A percentile compares a stretch with the other conserved stretches of the same genome.
Conservation (phyloP, 805 yeast genomes). For the Zygoascus tannicola region DNA sequence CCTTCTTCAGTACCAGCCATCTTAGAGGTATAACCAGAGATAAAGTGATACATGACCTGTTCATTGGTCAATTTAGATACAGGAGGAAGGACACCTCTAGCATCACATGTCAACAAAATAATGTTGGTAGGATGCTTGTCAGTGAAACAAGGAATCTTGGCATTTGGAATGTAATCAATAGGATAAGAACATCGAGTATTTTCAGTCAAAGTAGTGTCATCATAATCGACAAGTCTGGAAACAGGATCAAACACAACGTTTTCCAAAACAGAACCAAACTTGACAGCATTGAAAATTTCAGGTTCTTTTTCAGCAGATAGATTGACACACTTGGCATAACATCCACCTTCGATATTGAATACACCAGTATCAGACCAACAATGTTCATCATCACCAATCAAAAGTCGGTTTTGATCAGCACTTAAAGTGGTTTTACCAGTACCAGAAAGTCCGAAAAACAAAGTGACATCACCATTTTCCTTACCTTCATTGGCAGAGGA, state of each 20-base stretch:
- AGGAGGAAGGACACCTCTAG: slow-evolving; percentile 96
- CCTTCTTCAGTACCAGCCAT: slow-evolving; percentile 99
- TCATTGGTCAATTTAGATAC: slow-evolving; percentile 87
- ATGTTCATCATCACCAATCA: slow-evolving; percentile 98
- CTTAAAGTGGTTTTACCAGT: slow-evolving; percentile 97
- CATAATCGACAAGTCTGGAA: slow-evolving; percentile 78
- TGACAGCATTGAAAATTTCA: slow-evolving; percentile 90
- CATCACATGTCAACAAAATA: slow-evolving; percentile 90
- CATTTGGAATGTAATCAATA: slow-evolving; percentile 91
- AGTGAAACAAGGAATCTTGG: slow-evolving; percentile 90
- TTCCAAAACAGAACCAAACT: slow-evolving; percentile 90
- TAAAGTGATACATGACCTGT: slow-evolving; percentile 98
- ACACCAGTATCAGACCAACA: slow-evolving; percentile 99
- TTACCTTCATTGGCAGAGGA: slow-evolving; percentile 92
- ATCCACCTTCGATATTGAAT: slow-evolving; percentile 98
- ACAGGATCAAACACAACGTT: slow-evolving; percentile 77
- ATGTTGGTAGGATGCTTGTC: slow-evolving; percentile 88
- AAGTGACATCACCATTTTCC: slow-evolving; percentile 78
- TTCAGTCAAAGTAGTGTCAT: slow-evolving; percentile 76
- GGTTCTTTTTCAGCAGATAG: slow-evolving; percentile 90
- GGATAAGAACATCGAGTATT: slow-evolving; percentile 99
- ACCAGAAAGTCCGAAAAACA: slow-evolving; percentile 95
- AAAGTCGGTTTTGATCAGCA: slow-evolving; percentile 87
- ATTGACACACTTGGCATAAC: slow-evolving; percentile 96
- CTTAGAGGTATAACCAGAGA: slow-evolving; percentile 96